These are phyloP conservation scores for Boletus tomentosulus DNA, from an alignment of 768 basidiomycete genomes.

Conservation along the genomic window DNA sequence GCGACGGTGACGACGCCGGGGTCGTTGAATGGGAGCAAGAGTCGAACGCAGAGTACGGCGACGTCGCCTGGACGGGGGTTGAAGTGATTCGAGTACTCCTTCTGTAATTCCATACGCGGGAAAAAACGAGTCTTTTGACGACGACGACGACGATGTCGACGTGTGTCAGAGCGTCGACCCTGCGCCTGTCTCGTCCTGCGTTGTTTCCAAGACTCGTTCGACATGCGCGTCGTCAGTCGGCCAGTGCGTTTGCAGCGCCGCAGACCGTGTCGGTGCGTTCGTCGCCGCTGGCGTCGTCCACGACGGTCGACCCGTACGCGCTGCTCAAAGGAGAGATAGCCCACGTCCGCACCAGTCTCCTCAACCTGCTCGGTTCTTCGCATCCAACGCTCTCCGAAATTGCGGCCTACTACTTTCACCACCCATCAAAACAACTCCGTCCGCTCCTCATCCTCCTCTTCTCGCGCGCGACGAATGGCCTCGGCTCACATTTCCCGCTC, in stretches of 20 bases:
- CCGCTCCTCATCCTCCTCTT: constrained; percentile 88
- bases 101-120: constrained; percentile 19
- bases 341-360: constrained; percentile 64
- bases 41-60: constrained; percentile 24
- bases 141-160: constrained; percentile 20
- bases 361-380: constrained; percentile 79
- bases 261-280: constrained; percentile 11
- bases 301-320: constrained; percentile 55
- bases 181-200: constrained; percentile 13
- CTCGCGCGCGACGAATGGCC: constrained; percentile 88
- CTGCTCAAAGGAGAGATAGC: constrained; percentile 72
- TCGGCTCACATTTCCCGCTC: constrained; percentile 60
- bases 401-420: constrained; percentile 88
- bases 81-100: background rate
- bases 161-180: constrained; percentile 14
- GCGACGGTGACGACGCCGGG: constrained; percentile 1
- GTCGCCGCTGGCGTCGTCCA: constrained; percentile 16
- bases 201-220: constrained; percentile 5
- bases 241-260: constrained; percentile 38
- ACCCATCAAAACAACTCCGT: constrained; percentile 86
- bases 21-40: constrained; percentile 17
- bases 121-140: constrained; percentile 13
- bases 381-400: constrained; percentile 85
- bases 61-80: constrained; percentile 27
- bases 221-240: constrained; percentile 35